Conservation (phyloP, 2,329 filamentous ascomycete genomes). For the Penicillium fuscoglaucum region DNA sequence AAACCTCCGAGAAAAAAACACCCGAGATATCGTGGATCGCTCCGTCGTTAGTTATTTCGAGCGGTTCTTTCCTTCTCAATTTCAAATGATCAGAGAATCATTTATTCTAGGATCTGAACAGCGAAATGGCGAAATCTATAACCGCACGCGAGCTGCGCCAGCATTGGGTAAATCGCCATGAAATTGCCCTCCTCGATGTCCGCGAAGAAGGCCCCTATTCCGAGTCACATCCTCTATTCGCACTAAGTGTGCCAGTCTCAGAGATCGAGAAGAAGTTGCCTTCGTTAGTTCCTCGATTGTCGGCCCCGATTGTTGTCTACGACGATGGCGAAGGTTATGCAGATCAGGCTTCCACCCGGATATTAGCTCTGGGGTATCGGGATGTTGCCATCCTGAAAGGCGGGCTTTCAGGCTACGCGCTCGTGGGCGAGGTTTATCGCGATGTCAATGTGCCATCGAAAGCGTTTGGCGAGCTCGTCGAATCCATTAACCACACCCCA, state of each 20-base stretch:
- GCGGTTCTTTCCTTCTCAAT: too few relatives aligned
- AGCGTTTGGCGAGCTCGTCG: constrained; percentile 36
- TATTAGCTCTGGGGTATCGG: constrained; percentile 27
- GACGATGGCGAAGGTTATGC: constrained; percentile 33
- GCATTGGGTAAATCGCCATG: constrained; percentile 25
- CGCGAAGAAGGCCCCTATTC: constrained; percentile 36
- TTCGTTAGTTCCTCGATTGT: constrained; percentile 28
- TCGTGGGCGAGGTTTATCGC: constrained; percentile 31
- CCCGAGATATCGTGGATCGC: not conserved
- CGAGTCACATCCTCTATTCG: constrained; percentile 31
- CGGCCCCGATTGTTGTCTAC: constrained; percentile 31
- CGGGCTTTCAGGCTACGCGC: constrained; percentile 27
- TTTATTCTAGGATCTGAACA: rapidly evolving
- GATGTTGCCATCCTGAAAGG: constrained; percentile 28
- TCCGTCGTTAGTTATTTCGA: not conserved
- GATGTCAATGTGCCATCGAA: constrained; percentile 37
- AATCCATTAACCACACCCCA: constrained; percentile 33
- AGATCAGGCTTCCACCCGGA: constrained; percentile 22
- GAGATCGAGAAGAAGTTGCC: constrained; percentile 32
- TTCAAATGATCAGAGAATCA: not conserved
- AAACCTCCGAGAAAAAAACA: not conserved
- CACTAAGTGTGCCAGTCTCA: constrained; percentile 31
- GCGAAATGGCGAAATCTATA: constrained; percentile 25
- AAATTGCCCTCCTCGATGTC: constrained; percentile 34
- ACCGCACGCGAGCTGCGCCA: constrained; percentile 24